Evolutionary conservation across 331 rosid species (phyloP).

Genomic region (Malus hybrid): DNA sequence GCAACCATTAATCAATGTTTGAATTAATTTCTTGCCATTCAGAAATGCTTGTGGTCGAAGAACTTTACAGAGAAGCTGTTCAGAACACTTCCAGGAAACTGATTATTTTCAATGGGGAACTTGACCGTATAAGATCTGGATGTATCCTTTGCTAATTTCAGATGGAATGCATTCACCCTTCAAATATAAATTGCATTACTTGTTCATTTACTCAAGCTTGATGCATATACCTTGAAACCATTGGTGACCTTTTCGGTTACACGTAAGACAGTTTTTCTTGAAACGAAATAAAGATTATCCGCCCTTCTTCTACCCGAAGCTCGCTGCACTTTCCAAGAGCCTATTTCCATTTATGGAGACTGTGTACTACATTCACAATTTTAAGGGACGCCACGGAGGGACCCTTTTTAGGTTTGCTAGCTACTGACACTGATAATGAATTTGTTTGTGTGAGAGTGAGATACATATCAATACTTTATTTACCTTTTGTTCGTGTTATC

Average conservation of each 20-base stretch:
- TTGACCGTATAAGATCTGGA: slow-evolving; percentile 93
- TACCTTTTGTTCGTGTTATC: neutral
- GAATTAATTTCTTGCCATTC: slow-evolving; percentile 26
- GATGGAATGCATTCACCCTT: neutral
- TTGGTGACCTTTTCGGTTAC: neutral
- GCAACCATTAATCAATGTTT: neutral
- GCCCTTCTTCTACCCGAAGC: slow-evolving; percentile 86
- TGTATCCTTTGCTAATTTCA: slow-evolving; percentile 64
- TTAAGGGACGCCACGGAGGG: slow-evolving; percentile 87
- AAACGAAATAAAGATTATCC: slow-evolving; percentile 68
- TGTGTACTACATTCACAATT: slow-evolving; percentile 82
- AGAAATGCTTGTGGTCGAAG: slow-evolving; percentile 97
- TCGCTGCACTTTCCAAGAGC: slow-evolving; percentile 68
- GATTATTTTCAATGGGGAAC: slow-evolving; percentile 87
- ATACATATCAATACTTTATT: too few relatives aligned
- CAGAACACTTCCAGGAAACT: slow-evolving; percentile 62
- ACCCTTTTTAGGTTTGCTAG: slow-evolving; percentile 66
- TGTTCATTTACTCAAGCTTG: neutral
- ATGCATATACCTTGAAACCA: neutral
- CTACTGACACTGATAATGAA: neutral
- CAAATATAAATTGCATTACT: neutral
- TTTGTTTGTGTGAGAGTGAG: too few relatives aligned
- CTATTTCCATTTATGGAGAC: slow-evolving; percentile 82
- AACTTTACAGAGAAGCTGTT: slow-evolving; percentile 88
- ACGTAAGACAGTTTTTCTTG: slow-evolving; percentile 33